phyloP scores from a whole-genome alignment of 495 filamentous ascomycete genomes.

The Podospora tetraspora region DNA sequence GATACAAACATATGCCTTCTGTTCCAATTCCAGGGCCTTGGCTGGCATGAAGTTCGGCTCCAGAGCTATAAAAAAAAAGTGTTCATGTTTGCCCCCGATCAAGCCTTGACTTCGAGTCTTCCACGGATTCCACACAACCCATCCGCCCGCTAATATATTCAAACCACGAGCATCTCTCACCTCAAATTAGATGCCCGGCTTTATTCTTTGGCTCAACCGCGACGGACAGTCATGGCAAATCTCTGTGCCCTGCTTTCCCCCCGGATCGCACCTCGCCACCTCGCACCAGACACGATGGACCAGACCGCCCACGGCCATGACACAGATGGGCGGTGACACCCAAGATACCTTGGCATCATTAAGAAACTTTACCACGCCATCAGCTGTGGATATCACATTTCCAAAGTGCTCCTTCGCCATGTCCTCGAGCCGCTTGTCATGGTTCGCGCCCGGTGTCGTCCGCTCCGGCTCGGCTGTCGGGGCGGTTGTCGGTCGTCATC shows the following conservation, averaged over 20 bases:
- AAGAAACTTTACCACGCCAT: not conserved
- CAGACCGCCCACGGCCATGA: not conserved
- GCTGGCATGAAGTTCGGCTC: not conserved
- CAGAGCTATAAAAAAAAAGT: not conserved
- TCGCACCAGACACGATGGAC: not conserved
- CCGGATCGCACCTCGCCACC: not conserved
- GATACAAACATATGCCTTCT: no score
- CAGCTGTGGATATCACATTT: not conserved
- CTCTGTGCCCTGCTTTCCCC: not conserved
- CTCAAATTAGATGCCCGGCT: not conserved
- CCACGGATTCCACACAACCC: not conserved
- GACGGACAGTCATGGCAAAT: not conserved
- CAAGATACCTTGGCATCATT: not conserved
- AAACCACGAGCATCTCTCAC: not conserved
- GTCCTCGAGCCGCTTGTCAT: not conserved
- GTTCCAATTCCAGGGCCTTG: no score
- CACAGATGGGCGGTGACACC: not conserved
- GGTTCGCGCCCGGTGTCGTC: not conserved
- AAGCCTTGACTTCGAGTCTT: not conserved
- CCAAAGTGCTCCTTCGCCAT: not conserved
- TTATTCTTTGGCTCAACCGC: not conserved
- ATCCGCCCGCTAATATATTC: no score
- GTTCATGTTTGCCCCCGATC: not conserved
- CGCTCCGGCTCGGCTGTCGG: slow-evolving; percentile 3
- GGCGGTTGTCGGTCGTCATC: slow-evolving; percentile 1